phyloP scores from a whole-genome alignment of 2,329 filamentous ascomycete genomes.

The Penicillium digitatum region DNA sequence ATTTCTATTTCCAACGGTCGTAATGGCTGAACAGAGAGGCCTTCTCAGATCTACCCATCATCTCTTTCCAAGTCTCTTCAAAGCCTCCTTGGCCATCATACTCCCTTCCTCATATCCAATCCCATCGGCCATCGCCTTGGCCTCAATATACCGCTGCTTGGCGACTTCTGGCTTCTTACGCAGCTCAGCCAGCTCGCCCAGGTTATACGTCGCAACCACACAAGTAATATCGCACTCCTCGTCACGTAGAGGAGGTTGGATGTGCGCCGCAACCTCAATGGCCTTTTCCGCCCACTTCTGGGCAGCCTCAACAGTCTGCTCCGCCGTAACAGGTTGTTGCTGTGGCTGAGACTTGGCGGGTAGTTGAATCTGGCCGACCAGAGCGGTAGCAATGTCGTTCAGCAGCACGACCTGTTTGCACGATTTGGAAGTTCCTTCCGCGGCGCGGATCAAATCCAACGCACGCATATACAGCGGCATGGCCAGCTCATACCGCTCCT shows the following conservation, averaged over 20 bases:
- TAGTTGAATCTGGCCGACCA: conserved; percentile 33
- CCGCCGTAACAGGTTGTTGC: conserved; percentile 47
- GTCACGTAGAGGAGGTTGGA: conserved; percentile 63
- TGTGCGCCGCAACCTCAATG: conserved; percentile 60
- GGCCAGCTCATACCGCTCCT: conserved; percentile 72
- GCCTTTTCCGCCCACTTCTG: conserved; percentile 77
- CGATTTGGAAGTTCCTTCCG: conserved; percentile 43
- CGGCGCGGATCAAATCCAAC: conserved; percentile 60
- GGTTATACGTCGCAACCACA: conserved; percentile 77
- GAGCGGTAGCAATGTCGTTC: conserved; percentile 56
- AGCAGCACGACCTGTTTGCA: conserved; percentile 75
- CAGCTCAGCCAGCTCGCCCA: conserved; percentile 79
- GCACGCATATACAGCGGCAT: conserved; percentile 84
- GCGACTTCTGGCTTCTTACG: conserved; percentile 63
- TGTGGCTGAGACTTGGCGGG: conserved; percentile 26
- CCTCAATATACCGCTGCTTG: conserved; percentile 64
- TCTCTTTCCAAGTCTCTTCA: conserved; percentile 31
- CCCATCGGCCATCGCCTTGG: conserved; percentile 54
- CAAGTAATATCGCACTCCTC: conserved; percentile 81
- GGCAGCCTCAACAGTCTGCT: conserved; percentile 64
- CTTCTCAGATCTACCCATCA: neutral
- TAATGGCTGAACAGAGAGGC: conserved; percentile 9
- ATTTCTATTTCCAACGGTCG: conserved; percentile 10
- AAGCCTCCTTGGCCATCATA: conserved; percentile 27
- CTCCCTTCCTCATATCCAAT: conserved; percentile 40